Evolutionary conservation across 2,329 filamentous ascomycete species (phyloP).

Genomic region (Penicillium digitatum): DNA sequence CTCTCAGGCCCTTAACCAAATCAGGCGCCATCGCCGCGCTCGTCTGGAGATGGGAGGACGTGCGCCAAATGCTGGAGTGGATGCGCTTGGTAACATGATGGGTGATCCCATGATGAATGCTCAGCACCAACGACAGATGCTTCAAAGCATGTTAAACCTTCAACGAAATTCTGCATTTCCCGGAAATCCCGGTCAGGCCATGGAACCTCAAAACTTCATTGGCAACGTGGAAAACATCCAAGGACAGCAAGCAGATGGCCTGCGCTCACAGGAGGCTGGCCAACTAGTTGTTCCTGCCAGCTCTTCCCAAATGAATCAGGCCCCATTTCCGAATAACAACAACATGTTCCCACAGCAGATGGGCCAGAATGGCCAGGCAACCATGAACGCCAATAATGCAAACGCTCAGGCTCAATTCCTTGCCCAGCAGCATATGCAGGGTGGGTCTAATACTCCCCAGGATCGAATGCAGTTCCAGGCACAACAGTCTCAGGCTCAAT

Average conservation of each 20-base stretch:
- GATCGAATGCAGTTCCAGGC: constrained; percentile 40
- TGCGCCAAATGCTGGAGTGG: constrained; percentile 27
- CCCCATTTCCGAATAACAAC: constrained; percentile 38
- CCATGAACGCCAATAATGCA: constrained; percentile 36
- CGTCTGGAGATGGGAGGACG: constrained; percentile 34
- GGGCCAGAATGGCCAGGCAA: constrained; percentile 37
- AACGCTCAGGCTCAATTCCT: constrained; percentile 33
- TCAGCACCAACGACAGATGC: constrained; percentile 39
- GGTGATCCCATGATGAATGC: constrained; percentile 37
- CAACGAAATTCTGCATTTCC: constrained; percentile 38
- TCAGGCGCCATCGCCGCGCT: constrained; percentile 35
- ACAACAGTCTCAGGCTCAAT: constrained; percentile 31
- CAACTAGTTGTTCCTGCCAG: constrained; percentile 63
- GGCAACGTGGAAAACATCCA: constrained; percentile 54
- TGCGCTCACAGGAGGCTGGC: constrained; percentile 58
- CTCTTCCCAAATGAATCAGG: constrained; percentile 49
- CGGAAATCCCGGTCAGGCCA: constrained; percentile 30
- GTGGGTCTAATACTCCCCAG: constrained; percentile 43
- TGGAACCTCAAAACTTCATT: constrained; percentile 36
- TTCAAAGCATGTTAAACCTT: constrained; percentile 41
- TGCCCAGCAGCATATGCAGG: constrained; percentile 42
- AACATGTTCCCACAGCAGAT: constrained; percentile 45
- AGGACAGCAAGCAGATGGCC: constrained; percentile 59
- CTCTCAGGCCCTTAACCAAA: constrained; percentile 44
- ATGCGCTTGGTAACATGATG: constrained; percentile 34